phyloP scores from a whole-genome alignment of 345 rosid genomes.

The Reutealis trisperma region DNA sequence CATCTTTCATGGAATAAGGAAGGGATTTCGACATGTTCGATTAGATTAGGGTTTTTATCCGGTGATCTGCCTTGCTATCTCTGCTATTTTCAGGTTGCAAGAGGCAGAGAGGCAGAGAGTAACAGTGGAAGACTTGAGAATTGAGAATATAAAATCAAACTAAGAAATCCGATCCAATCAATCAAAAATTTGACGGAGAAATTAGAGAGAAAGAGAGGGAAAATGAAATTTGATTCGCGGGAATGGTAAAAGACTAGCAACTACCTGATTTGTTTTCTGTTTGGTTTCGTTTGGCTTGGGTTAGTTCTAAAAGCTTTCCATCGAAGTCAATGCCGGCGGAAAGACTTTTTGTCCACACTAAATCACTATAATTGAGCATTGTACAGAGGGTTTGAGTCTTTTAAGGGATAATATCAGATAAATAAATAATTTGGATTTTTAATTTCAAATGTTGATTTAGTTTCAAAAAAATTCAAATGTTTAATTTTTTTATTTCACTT shows the following conservation, averaged over 20 bases:
- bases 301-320: background rate
- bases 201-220: background rate
- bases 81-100: background rate
- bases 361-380: too few species aligned
- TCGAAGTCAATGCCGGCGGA: too few species aligned
- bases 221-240: background rate
- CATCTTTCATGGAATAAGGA: constrained; percentile 80
- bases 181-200: constrained; percentile 2
- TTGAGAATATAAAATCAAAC: background rate
- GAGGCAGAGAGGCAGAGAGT: background rate
- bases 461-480: too few species aligned
- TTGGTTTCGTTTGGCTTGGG: background rate
- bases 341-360: background rate
- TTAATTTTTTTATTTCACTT: too few species aligned
- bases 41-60: background rate
- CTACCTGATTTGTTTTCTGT: background rate
- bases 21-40: constrained; percentile 65
- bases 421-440: too few species aligned
- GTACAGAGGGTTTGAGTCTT: too few species aligned
- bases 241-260: background rate
- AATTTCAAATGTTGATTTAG: too few species aligned
- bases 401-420: too few species aligned
- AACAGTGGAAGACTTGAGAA: background rate
- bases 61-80: background rate
- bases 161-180: background rate